A percentile compares a stretch with the other conserved stretches of the same genome.
phyloP scores from a whole-genome alignment of 2,329 filamentous ascomycete species.

The Sordariomycetes sp. region DNA sequence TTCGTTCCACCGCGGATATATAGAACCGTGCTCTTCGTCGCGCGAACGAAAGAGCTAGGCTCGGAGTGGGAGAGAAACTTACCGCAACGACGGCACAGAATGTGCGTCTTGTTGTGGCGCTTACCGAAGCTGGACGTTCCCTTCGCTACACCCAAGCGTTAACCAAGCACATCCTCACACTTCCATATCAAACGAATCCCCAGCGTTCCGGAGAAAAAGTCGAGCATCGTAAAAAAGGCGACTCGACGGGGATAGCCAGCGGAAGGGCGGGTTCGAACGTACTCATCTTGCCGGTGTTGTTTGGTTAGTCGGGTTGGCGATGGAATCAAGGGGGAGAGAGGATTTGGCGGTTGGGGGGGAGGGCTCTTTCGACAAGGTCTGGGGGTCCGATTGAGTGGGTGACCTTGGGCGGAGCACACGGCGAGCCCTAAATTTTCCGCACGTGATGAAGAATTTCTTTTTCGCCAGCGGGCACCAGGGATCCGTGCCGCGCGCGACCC shows the following conservation, averaged over 20 bases:
- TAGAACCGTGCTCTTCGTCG: neutral
- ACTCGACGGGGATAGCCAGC: neutral
- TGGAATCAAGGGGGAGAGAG: conserved; percentile 2
- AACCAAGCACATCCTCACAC: conserved; percentile 5
- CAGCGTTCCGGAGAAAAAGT: neutral
- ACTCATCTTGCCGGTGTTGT: conserved; percentile 43
- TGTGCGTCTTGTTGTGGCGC: conserved; percentile 96
- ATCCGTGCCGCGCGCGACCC: too few relatives aligned
- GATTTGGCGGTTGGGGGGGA: neutral
- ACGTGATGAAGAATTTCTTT: conserved; percentile 1
- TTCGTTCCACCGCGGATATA: neutral
- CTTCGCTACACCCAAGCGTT: conserved; percentile 28
- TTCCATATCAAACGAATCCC: neutral
- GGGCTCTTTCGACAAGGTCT: neutral
- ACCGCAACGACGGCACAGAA: conserved; percentile 97
- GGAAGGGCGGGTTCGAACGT: conserved; percentile 18
- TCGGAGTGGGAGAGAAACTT: conserved; percentile 29
- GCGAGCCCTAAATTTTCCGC: conserved; percentile 4
- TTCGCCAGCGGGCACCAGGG: neutral
- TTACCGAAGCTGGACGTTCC: conserved; percentile 45
- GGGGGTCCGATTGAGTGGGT: neutral
- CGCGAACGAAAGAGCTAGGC: neutral
- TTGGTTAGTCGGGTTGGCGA: conserved; percentile 7
- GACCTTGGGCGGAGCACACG: neutral
- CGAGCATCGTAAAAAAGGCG: conserved; percentile 4